Conservation (phyloP, 2,329 filamentous ascomycete genomes). For the Fusarium dlaminii region DNA sequence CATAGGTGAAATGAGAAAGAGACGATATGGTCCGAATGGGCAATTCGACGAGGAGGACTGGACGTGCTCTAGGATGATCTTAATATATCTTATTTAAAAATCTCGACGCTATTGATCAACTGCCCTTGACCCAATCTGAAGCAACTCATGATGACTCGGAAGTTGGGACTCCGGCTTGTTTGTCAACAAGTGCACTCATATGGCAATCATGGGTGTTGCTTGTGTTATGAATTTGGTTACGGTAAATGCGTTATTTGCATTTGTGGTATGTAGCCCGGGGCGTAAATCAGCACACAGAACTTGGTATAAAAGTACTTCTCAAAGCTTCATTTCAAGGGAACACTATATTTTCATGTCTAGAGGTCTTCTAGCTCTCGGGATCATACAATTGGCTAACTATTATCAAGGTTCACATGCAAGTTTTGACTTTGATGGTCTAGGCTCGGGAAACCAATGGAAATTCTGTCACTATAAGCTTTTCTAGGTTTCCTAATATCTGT, state of each 20-base stretch:
- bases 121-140: not conserved
- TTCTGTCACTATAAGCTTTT: not conserved
- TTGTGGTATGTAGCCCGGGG: not conserved
- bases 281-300: not conserved
- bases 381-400: not conserved
- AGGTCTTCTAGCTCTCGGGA: rapidly evolving
- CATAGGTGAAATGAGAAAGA: not conserved
- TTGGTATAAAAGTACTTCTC: not conserved
- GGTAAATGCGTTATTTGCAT: not conserved
- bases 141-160: not conserved
- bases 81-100: not conserved
- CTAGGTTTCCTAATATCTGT: not conserved
- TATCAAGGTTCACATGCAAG: not conserved
- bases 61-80: not conserved
- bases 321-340: not conserved
- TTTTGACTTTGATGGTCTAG: not conserved
- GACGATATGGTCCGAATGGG: not conserved
- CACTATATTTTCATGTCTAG: not conserved
- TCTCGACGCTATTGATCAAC: not conserved
- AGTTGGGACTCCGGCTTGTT: not conserved
- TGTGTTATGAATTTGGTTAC: not conserved
- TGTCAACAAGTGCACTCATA: too few relatives aligned
- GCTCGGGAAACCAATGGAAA: not conserved
- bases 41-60: not conserved
- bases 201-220: too few relatives aligned